Conservation (phyloP, 768 basidiomycete species). For the Amanita molliuscula region DNA sequence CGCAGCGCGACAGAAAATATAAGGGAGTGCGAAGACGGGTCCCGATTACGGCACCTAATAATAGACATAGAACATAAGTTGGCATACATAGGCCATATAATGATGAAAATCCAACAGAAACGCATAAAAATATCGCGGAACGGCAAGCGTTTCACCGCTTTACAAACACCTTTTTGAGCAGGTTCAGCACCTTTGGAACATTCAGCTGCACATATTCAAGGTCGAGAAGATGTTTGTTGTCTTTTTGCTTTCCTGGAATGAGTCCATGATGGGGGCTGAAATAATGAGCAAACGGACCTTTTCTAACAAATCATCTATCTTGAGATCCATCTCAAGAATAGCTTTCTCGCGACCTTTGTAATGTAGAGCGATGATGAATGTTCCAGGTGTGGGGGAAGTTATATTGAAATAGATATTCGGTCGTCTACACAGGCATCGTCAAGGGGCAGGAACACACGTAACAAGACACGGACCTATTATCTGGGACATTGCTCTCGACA, state of each 20-base stretch:
- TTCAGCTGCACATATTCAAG: conserved; percentile 97
- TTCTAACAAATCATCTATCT: conserved; percentile 95
- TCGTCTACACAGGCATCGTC: conserved; percentile 40
- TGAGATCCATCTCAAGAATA: conserved; percentile 98
- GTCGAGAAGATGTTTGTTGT: conserved; percentile 93
- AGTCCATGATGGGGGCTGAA: conserved; percentile 5
- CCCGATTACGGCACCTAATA: conserved; percentile 6
- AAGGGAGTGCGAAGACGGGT: background rate
- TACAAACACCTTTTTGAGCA: conserved; percentile 90
- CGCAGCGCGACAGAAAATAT: too few relatives aligned
- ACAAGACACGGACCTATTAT: conserved; percentile 64
- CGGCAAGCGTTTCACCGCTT: conserved; percentile 48
- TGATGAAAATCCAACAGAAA: conserved; percentile 15
- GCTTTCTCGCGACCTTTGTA: conserved; percentile 99
- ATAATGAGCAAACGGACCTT: conserved; percentile 48
- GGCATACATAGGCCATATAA: conserved; percentile 5
- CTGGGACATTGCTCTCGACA: conserved; percentile 97
- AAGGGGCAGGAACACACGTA: background rate
- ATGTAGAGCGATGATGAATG: conserved; percentile 97
- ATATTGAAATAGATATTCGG: conserved; percentile 99
- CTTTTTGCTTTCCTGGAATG: conserved; percentile 72
- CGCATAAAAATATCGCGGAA: conserved; percentile 9
- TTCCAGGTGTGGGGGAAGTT: conserved; percentile 94
- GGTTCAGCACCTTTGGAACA: conserved; percentile 86
- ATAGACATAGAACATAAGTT: conserved; percentile 7